Evolutionary conservation across 2,329 filamentous ascomycete species (phyloP).

Genomic region (Calonectria pauciramosa): DNA sequence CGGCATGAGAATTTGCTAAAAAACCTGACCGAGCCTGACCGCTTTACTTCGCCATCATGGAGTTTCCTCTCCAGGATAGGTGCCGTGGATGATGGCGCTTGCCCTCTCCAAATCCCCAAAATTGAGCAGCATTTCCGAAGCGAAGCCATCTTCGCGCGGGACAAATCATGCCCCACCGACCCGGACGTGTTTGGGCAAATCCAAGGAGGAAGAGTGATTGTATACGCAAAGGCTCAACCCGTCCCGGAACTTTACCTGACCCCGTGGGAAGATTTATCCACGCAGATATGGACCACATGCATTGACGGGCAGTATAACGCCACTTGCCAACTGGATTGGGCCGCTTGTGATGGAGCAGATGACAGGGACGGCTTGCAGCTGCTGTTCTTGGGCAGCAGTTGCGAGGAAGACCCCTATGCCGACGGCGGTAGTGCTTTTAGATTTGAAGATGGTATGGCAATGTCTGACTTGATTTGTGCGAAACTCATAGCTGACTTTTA

Average conservation of each 20-base stretch:
- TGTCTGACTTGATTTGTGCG: neutral
- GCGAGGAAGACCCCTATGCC: neutral
- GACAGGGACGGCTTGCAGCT: neutral
- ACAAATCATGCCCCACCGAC: too few relatives aligned
- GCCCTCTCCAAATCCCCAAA: neutral
- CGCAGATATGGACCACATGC: neutral
- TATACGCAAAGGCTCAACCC: neutral
- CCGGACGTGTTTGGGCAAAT: neutral
- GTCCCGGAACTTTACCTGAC: neutral
- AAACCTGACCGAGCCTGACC: neutral
- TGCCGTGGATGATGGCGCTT: neutral
- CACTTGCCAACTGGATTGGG: neutral
- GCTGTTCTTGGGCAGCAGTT: neutral
- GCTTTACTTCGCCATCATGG: neutral
- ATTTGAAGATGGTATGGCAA: neutral
- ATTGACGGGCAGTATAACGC: neutral
- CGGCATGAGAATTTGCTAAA: neutral
- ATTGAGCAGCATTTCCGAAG: neutral
- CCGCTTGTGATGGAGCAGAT: neutral
- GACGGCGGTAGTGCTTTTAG: too few relatives aligned
- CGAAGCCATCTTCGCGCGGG: neutral
- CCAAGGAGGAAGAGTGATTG: neutral
- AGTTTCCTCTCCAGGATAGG: neutral
- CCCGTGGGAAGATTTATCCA: neutral
- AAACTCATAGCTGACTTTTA: neutral